Evolutionary conservation across 495 filamentous ascomycete genomes (phyloP).

Genomic region (Rusavskia elegans): DNA sequence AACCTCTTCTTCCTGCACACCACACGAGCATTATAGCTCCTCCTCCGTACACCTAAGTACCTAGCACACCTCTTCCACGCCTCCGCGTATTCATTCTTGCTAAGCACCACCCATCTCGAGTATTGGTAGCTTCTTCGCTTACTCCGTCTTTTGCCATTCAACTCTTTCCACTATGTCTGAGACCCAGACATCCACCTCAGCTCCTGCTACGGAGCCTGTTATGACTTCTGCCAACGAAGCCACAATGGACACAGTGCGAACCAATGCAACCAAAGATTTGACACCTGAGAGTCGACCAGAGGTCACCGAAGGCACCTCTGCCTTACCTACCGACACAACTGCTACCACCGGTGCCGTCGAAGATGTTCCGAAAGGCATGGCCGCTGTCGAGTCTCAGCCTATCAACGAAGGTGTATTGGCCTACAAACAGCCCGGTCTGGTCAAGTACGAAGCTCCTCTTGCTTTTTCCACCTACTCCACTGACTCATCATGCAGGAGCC

Average conservation of each 20-base stretch:
- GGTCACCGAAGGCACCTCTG: slow-evolving; percentile 21
- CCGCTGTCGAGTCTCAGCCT: slow-evolving; percentile 42
- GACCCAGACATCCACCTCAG: slow-evolving; percentile 29
- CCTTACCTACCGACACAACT: slow-evolving; percentile 30
- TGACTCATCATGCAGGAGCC: slow-evolving; percentile 26
- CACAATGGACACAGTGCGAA: slow-evolving; percentile 33
- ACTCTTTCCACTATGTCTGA: slow-evolving; percentile 28
- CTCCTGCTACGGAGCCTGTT: slow-evolving; percentile 25
- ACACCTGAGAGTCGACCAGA: slow-evolving; percentile 25
- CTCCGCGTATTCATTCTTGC: too few species aligned
- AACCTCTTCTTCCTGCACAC: too few species aligned
- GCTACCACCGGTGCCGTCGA: slow-evolving; percentile 23
- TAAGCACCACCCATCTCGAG: background rate
- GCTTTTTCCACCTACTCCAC: background rate
- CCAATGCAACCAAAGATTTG: slow-evolving; percentile 14
- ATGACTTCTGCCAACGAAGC: slow-evolving; percentile 22
- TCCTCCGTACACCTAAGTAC: too few species aligned
- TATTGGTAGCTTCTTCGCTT: background rate
- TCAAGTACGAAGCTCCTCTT: slow-evolving; percentile 63
- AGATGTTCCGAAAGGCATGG: slow-evolving; percentile 24
- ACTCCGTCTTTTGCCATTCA: background rate
- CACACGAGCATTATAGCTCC: too few species aligned
- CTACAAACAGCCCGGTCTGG: slow-evolving; percentile 77
- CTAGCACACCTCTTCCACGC: too few species aligned
- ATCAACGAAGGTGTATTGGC: slow-evolving; percentile 62